These are phyloP conservation scores for Moniliophthora roreri DNA, from an alignment of 1,284 basidiomycete species.

Conservation along the genomic window DNA sequence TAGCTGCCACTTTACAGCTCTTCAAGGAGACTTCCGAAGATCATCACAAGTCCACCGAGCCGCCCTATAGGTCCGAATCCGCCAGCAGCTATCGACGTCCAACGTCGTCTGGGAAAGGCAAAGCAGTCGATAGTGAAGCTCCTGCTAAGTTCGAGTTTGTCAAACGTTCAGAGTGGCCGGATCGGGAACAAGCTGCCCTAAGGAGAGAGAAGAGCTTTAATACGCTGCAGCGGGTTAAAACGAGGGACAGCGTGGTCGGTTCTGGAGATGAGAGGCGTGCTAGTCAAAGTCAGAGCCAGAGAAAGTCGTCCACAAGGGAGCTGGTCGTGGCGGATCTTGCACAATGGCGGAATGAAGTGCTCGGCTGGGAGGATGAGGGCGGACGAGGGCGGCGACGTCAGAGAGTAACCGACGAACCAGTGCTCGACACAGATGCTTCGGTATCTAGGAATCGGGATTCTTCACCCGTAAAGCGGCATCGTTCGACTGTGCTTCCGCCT, in stretches of 20 bases:
- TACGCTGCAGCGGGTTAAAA: conserved; percentile 52
- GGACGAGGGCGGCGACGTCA: conserved; percentile 61
- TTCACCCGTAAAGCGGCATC: conserved; percentile 25
- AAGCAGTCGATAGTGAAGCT: conserved; percentile 53
- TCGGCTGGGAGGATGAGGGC: conserved; percentile 37
- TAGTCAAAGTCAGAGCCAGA: conserved; percentile 33
- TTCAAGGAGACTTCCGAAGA: conserved; percentile 70
- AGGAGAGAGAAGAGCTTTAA: conserved; percentile 66
- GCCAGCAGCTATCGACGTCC: conserved; percentile 32
- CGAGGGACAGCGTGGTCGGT: conserved; percentile 42
- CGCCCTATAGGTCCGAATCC: conserved; percentile 30
- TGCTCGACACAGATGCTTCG: conserved; percentile 26
- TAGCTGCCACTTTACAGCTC: conserved; percentile 74
- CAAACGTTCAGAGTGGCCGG: conserved; percentile 79
- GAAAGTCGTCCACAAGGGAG: conserved; percentile 36
- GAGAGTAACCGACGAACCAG: conserved; percentile 37
- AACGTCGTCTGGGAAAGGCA: conserved; percentile 42
- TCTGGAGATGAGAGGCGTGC: conserved; percentile 31
- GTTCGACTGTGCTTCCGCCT: conserved; percentile 29
- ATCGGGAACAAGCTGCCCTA: conserved; percentile 65
- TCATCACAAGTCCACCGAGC: conserved; percentile 32
- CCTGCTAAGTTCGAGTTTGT: conserved; percentile 74
- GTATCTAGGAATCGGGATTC: conserved; percentile 18
- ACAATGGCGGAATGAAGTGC: conserved; percentile 50
- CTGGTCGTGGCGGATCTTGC: conserved; percentile 40